Conservation (phyloP, 306 rosid species). For the Vigna reflexopilosa region DNA sequence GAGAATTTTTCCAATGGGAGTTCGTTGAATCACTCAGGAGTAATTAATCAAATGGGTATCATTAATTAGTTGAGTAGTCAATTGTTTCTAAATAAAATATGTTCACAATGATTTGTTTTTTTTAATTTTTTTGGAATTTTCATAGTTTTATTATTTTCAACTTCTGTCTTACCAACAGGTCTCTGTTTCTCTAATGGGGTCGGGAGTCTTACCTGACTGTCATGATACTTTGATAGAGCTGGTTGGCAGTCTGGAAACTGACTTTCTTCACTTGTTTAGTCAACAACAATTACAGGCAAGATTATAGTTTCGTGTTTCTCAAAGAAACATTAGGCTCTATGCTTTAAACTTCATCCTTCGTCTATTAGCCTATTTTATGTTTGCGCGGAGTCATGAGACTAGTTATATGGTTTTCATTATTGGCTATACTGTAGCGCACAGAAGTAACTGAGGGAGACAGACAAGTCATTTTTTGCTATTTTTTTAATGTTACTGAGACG, state of each 20-base stretch:
- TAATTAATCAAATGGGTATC: constrained; percentile 14
- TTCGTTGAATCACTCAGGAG: constrained; percentile 11
- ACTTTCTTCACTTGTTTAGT: constrained; percentile 82
- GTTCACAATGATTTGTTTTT: background rate
- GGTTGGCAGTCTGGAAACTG: constrained; percentile 73
- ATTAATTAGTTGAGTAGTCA: constrained; percentile 19
- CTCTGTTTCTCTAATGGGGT: constrained; percentile 79
- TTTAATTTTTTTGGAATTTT: background rate
- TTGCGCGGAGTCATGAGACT: constrained; percentile 6
- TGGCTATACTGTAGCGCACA: constrained; percentile 28
- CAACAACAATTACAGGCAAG: constrained; percentile 91
- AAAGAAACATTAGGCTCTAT: constrained; percentile 14
- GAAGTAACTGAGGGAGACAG: background rate
- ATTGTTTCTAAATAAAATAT: constrained; percentile 27
- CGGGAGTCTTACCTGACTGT: constrained; percentile 66
- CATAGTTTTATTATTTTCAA: constrained; percentile 24
- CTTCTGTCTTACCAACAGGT: constrained; percentile 59
- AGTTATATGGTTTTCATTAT: constrained; percentile 20
- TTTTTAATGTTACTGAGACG: background rate
- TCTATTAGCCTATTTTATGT: constrained; percentile 1
- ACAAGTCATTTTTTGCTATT: background rate
- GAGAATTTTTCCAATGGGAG: background rate
- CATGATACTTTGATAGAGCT: constrained; percentile 81
- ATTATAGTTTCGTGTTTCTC: constrained; percentile 33
- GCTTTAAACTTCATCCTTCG: constrained; percentile 30